These are phyloP conservation scores for Mentha longifolia DNA, from an alignment of 257 asterid species.

Conservation along the genomic window DNA sequence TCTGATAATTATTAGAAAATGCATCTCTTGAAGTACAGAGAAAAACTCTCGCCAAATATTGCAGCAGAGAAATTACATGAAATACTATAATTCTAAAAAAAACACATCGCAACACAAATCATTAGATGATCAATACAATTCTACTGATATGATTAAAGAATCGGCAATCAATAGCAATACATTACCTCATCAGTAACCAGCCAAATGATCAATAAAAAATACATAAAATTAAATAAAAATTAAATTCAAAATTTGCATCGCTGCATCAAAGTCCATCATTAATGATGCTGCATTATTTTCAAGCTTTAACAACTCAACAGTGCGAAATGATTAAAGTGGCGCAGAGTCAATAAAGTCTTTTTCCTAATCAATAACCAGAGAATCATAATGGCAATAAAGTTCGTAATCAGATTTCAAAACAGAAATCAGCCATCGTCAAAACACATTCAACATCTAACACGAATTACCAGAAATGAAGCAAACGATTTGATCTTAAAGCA, in stretches of 20 bases:
- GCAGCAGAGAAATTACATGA: constrained; percentile 9
- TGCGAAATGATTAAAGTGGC: constrained; percentile 23
- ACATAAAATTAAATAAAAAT: constrained; percentile 14
- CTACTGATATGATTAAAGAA: constrained; percentile 23
- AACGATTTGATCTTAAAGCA: constrained; percentile 25
- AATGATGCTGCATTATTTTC: constrained; percentile 8
- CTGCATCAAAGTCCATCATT: constrained; percentile 17
- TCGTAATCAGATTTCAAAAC: constrained; percentile 25
- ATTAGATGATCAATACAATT: constrained; percentile 16
- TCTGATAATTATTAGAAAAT: constrained; percentile 6
- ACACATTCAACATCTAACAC: constrained; percentile 27
- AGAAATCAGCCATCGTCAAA: constrained; percentile 34
- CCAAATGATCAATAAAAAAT: constrained; percentile 27
- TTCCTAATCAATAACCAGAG: constrained; percentile 27
- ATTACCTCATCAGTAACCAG: constrained; percentile 18
- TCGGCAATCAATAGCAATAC: constrained; percentile 17
- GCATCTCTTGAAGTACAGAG: constrained; percentile 9
- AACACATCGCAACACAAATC: background rate
- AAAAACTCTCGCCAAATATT: background rate
- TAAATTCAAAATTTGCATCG: constrained; percentile 11
- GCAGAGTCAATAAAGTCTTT: constrained; percentile 19
- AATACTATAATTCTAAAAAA: background rate
- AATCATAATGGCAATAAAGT: constrained; percentile 5
- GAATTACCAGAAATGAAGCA: background rate
- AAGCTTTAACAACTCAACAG: constrained; percentile 11